Conservation (phyloP, 2,329 filamentous ascomycete genomes). For the Diaporthe sp. region DNA sequence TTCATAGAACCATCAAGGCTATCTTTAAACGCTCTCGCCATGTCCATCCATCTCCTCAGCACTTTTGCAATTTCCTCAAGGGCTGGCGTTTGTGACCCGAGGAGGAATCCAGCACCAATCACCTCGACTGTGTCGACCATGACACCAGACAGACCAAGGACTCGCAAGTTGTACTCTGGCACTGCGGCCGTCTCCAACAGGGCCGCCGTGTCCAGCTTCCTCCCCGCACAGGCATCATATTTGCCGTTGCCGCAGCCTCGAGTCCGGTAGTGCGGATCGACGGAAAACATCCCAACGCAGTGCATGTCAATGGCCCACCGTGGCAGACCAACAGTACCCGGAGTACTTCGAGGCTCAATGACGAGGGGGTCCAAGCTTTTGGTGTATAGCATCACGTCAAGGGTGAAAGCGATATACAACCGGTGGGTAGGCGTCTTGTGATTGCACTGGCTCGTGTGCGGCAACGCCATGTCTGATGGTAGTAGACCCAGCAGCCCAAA, state of each 20-base stretch:
- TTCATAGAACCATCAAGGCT: background rate
- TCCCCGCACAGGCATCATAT: background rate
- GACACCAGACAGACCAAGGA: background rate
- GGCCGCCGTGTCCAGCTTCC: background rate
- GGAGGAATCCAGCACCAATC: background rate
- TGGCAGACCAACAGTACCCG: background rate
- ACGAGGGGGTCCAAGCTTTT: background rate
- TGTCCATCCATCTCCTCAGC: background rate
- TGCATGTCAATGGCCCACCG: background rate
- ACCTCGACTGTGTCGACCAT: background rate
- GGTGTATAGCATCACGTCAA: background rate
- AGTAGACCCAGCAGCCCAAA: background rate
- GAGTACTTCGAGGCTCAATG: background rate
- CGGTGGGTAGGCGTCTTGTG: background rate
- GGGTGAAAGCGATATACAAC: background rate
- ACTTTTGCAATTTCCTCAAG: background rate
- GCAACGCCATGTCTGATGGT: background rate
- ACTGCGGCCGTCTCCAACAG: background rate
- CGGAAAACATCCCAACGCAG: background rate
- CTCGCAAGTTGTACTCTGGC: background rate
- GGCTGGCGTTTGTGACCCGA: background rate
- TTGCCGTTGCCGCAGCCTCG: background rate
- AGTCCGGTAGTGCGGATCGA: background rate
- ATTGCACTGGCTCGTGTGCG: background rate
- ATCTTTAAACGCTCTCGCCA: background rate